phyloP scores from a whole-genome alignment of 768 basidiomycete genomes.

The Trametopsis cervina region DNA sequence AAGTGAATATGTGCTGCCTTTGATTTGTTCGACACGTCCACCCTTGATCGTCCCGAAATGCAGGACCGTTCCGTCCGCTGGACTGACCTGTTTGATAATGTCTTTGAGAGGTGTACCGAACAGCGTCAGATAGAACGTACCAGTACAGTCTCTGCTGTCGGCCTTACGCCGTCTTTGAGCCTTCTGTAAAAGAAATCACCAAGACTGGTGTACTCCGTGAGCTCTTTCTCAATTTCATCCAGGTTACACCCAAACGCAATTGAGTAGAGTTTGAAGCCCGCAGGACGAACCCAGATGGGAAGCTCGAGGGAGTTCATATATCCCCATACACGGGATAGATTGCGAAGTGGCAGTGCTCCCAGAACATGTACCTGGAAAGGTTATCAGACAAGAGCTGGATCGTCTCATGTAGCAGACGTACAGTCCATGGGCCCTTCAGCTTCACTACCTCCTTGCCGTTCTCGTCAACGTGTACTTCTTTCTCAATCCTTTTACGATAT shows the following conservation, averaged over 20 bases:
- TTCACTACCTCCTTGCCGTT: slow-evolving; percentile 76
- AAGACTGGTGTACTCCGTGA: slow-evolving; percentile 76
- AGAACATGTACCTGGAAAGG: slow-evolving; percentile 80
- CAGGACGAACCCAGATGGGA: slow-evolving; percentile 92
- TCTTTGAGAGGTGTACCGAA: background rate
- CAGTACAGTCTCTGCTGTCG: slow-evolving; percentile 68
- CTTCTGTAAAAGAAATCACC: slow-evolving; percentile 94
- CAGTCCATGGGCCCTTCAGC: slow-evolving; percentile 91
- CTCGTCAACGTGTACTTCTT: slow-evolving; percentile 73
- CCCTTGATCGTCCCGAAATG: slow-evolving; percentile 85
- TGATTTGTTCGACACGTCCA: slow-evolving; percentile 88
- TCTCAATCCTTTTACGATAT: slow-evolving; percentile 56
- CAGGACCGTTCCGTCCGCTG: slow-evolving; percentile 88
- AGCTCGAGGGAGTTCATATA: slow-evolving; percentile 90
- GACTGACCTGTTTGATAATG: slow-evolving; percentile 58
- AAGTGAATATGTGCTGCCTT: slow-evolving; percentile 95
- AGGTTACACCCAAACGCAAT: slow-evolving; percentile 91
- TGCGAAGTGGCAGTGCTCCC: slow-evolving; percentile 89
- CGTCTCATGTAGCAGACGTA: slow-evolving; percentile 29
- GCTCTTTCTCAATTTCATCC: slow-evolving; percentile 80
- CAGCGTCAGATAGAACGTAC: slow-evolving; percentile 33
- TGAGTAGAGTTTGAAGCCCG: slow-evolving; percentile 81
- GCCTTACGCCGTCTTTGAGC: slow-evolving; percentile 75
- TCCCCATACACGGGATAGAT: slow-evolving; percentile 96
- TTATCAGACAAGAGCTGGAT: background rate